Percentiles rank a stretch among this genome's conserved stretches.
These are phyloP conservation scores for Bipolaris oryzae DNA, from an alignment of 2,329 filamentous ascomycete genomes.

Conservation along the genomic window DNA sequence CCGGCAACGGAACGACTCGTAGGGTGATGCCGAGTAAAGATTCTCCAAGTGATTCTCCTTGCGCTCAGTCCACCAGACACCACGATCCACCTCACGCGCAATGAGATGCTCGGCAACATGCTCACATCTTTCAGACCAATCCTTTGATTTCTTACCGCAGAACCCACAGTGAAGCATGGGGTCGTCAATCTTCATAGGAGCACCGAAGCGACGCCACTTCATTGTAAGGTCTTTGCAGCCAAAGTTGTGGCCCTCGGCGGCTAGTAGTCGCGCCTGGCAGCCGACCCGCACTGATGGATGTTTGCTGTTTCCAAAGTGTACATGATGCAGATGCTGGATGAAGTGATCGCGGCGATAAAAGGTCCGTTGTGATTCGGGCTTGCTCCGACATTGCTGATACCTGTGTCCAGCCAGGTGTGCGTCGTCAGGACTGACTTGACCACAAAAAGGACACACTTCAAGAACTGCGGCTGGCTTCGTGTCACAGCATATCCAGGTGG, in stretches of 20 bases:
- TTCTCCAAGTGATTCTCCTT: conserved; percentile 44
- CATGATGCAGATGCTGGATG: conserved; percentile 44
- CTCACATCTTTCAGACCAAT: conserved; percentile 41
- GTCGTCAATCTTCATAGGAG: conserved; percentile 43
- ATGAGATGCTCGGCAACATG: conserved; percentile 44
- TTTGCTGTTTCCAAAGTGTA: conserved; percentile 43
- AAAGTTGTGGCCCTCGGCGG: conserved; percentile 39
- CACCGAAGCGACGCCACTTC: conserved; percentile 44
- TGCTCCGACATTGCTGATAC: conserved; percentile 44
- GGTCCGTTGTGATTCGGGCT: conserved; percentile 45
- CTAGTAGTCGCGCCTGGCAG: conserved; percentile 39
- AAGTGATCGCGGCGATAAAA: conserved; percentile 48
- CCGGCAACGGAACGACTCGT: conserved; percentile 43
- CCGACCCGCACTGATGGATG: conserved; percentile 43
- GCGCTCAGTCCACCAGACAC: conserved; percentile 42
- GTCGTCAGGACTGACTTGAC: conserved; percentile 40
- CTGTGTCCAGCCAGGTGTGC: conserved; percentile 44
- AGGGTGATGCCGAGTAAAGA: conserved; percentile 34
- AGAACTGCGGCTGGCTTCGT: conserved; percentile 29
- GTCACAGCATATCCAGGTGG: conserved; percentile 47
- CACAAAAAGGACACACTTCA: conserved; percentile 43
- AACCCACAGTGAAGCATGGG: conserved; percentile 47
- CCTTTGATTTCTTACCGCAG: conserved; percentile 40
- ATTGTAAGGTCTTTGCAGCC: conserved; percentile 46
- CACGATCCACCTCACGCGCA: conserved; percentile 36